Evolutionary conservation across 1,139 yeast genomes (phyloP), one percentile per base, ranked within the genome.

Genomic region (Geotrichum aggregatum): DNA sequence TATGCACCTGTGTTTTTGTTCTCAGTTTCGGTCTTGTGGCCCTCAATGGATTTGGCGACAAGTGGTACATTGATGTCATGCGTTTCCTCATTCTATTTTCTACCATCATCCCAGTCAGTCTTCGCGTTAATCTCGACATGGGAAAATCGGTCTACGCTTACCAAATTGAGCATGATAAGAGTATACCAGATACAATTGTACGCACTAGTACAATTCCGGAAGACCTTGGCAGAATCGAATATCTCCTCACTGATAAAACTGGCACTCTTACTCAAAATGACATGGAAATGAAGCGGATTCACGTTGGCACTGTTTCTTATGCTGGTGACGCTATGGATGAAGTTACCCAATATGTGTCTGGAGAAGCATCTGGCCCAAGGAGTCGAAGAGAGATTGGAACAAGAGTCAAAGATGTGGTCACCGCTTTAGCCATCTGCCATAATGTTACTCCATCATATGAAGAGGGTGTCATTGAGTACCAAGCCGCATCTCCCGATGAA

Each of bases 401-500:
- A 21, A 76, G 87, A 59, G 95, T 91, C 2, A 77, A 92, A 61
- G 96, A 89, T 62, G 71, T 91, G 58, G 82, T 89, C 1, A 70
- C 82, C 1, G 86, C 97, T 0, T 73, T 94, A 48, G 96, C 98
- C 0, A 73, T 91, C 18, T 94, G 99, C 68, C 99, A 94, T 67
- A 89, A 89, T 61, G 99, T 94, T 28, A 94, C 98, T 0, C 96
- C 96, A 1, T 80, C 88, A 0, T 76, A 79, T 58, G 94, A 85
- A 54, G 73, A 67, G 30, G 83, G 83, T 5, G 77, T 71, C 49
- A 66, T 87, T 8, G 77, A 88, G 1, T 94, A 91, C 66, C 99
- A 94, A 69, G 98, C 98, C 0, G 97, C 98, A 0, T 91, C 98
- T 0, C 99, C 99, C 0, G 99, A 94, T 72, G 99, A 94, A 68